Percentiles rank a stretch among this genome's conserved stretches.
Evolutionary conservation across 75 land plant species (phyloP).

Genomic region (Chamaecyparis obtusa): DNA sequence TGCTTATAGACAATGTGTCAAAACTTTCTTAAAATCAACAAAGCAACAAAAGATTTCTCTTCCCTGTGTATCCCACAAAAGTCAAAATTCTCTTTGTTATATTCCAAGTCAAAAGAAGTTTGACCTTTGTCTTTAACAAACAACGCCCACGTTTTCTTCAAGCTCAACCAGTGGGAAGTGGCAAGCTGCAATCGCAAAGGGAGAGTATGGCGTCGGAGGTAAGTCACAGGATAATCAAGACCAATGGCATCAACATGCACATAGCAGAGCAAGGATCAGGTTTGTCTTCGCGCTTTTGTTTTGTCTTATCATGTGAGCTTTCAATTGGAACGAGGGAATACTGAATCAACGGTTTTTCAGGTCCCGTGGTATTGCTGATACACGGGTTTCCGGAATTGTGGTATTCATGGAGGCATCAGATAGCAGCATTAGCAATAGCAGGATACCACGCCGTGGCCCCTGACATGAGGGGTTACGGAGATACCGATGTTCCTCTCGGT

Average conservation of each 20-base stretch:
- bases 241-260: conserved; percentile 67
- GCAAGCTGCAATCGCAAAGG: too few relatives aligned
- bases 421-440: conserved; percentile 39
- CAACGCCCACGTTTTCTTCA: too few relatives aligned
- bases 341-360: conserved; percentile 10
- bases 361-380: conserved; percentile 58
- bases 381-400: conserved; percentile 83
- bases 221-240: conserved; percentile 27
- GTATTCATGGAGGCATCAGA: conserved; percentile 85
- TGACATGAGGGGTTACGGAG: conserved; percentile 80
- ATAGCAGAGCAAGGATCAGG: conserved; percentile 54
- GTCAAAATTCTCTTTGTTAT: too few relatives aligned
- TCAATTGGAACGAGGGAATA: too few relatives aligned
- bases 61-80: too few relatives aligned
- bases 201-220: neutral
- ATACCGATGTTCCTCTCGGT: conserved; percentile 47
- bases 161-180: too few relatives aligned
- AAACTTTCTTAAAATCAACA: too few relatives aligned
- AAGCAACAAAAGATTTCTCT: too few relatives aligned
- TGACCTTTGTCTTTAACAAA: too few relatives aligned
- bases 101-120: too few relatives aligned
- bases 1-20: too few relatives aligned
- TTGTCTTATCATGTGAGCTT: neutral
- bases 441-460: conserved; percentile 78
- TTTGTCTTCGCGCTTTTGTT: neutral